phyloP scores from a whole-genome alignment of 2,329 filamentous ascomycete genomes.

The Penicillium sp. region DNA sequence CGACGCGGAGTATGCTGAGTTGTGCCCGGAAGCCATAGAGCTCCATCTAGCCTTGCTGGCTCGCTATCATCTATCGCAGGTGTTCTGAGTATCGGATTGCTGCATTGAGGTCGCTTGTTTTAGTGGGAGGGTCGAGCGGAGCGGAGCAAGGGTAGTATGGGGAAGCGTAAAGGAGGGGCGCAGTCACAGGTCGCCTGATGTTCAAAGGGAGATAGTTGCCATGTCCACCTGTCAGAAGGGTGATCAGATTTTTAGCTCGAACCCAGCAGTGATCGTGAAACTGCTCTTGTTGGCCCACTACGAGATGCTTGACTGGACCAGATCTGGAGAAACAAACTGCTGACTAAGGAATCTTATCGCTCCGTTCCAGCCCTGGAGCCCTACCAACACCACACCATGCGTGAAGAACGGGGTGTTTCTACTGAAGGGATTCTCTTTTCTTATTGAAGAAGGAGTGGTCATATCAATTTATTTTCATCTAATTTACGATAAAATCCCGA shows the following conservation, averaged over 20 bases:
- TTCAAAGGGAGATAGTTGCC: conserved; percentile 10
- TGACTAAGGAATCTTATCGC: conserved; percentile 25
- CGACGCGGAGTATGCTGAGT: conserved; percentile 44
- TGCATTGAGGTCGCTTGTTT: conserved; percentile 32
- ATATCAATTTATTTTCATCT: background rate
- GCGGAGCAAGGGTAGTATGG: conserved; percentile 28
- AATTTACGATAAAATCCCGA: background rate
- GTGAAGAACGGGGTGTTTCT: background rate
- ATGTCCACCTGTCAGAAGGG: background rate
- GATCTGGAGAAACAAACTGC: conserved; percentile 17
- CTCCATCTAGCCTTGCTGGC: conserved; percentile 43
- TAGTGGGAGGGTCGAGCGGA: conserved; percentile 17
- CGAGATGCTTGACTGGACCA: conserved; percentile 1
- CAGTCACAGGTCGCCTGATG: conserved; percentile 23
- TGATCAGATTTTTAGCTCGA: conserved; percentile 1
- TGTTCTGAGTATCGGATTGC: conserved; percentile 24
- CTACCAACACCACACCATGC: background rate
- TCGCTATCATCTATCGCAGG: conserved; percentile 38
- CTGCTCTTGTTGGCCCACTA: conserved; percentile 6
- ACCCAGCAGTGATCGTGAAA: conserved; percentile 4
- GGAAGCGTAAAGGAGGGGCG: conserved; percentile 24
- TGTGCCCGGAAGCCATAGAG: conserved; percentile 48
- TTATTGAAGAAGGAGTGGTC: background rate
- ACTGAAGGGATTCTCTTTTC: background rate
- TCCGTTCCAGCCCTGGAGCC: background rate